A percentile compares a stretch with the other conserved stretches of the same genome.
Evolutionary conservation across 768 basidiomycete species (phyloP).

Genomic region (Calocera cornea): DNA sequence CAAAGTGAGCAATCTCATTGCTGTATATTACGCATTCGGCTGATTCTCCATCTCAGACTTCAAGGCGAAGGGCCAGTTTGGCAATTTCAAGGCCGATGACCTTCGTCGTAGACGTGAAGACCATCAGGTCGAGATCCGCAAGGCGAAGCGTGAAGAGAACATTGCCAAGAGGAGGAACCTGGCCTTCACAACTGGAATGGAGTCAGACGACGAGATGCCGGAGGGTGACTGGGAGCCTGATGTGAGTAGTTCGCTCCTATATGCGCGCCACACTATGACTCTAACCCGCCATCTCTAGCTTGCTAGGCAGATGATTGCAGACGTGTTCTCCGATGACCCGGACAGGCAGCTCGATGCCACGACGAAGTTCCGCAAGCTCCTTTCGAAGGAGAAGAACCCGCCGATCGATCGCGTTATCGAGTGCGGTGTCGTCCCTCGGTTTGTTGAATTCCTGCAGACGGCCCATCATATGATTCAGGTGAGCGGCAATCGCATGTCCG

Average conservation of each 20-base stretch:
- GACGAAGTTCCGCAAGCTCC: constrained; percentile 93
- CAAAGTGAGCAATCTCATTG: background rate
- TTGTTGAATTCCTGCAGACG: constrained; percentile 78
- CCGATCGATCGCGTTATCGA: constrained; percentile 98
- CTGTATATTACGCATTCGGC: background rate
- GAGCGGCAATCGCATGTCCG: constrained; percentile 6
- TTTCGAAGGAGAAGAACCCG: constrained; percentile 99
- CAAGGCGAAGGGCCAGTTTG: constrained; percentile 60
- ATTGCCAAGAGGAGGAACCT: constrained; percentile 96
- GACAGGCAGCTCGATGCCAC: constrained; percentile 93
- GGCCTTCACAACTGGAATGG: constrained; percentile 53
- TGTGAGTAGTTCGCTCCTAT: constrained; percentile 32
- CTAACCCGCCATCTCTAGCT: constrained; percentile 33
- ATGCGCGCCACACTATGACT: background rate
- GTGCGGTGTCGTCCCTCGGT: constrained; percentile 91
- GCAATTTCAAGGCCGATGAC: constrained; percentile 73
- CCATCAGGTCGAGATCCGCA: constrained; percentile 96
- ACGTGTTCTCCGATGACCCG: constrained; percentile 81
- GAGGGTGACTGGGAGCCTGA: constrained; percentile 54
- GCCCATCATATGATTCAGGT: constrained; percentile 36
- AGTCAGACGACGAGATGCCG: constrained; percentile 85
- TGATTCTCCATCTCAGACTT: constrained; percentile 39
- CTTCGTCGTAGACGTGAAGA: constrained; percentile 94
- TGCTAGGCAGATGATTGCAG: constrained; percentile 82
- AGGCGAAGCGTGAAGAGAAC: constrained; percentile 96